Percentiles rank a stretch among this genome's conserved stretches.
These are phyloP conservation scores for Clausena lansium DNA, from an alignment of 345 rosid species.

Conservation along the genomic window DNA sequence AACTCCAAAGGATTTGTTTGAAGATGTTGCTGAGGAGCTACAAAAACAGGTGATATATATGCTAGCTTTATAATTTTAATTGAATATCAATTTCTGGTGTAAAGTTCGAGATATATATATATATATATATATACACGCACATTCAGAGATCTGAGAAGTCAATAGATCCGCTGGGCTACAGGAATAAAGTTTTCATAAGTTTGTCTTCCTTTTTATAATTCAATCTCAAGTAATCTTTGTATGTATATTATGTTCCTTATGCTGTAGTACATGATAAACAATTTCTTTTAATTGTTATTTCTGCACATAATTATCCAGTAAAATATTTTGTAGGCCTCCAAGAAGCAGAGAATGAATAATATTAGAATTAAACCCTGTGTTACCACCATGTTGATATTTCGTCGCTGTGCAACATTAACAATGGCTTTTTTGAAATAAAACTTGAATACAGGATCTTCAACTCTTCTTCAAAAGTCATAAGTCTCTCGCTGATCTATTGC, in stretches of 20 bases:
- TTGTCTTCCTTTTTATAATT: background rate
- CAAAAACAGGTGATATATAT: slow-evolving; percentile 53
- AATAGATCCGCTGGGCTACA: background rate
- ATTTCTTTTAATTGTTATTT: background rate
- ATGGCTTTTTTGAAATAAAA: background rate
- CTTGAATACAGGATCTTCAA: background rate
- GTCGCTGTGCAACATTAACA: background rate
- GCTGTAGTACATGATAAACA: background rate
- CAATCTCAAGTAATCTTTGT: background rate
- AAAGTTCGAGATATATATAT: background rate
- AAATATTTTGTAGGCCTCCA: background rate
- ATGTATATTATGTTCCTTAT: background rate
- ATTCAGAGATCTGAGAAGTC: background rate
- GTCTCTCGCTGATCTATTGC: background rate
- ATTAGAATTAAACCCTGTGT: background rate
- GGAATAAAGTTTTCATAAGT: background rate
- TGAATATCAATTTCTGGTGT: background rate
- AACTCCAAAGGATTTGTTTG: slow-evolving; percentile 89
- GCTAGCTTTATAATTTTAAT: background rate
- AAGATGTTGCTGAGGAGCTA: slow-evolving; percentile 82
- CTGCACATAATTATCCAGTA: background rate
- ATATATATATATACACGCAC: background rate
- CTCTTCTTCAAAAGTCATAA: background rate
- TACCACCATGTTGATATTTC: background rate
- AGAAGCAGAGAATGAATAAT: background rate